phyloP scores from a whole-genome alignment of 345 rosid genomes.

The Litchi chinensis region DNA sequence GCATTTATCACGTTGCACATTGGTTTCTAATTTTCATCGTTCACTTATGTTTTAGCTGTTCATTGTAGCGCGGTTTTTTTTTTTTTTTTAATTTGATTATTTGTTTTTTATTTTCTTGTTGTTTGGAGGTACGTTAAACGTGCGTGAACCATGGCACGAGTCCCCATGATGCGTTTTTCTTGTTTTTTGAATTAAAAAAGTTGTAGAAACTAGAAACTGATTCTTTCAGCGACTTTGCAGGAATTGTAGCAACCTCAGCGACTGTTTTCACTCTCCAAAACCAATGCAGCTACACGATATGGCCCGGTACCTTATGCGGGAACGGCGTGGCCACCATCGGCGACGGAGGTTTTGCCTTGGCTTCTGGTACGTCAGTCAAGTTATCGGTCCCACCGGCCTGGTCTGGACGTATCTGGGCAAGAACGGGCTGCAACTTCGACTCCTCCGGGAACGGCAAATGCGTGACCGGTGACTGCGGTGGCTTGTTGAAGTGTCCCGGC shows the following conservation, averaged over 20 bases:
- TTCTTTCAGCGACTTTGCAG: slow-evolving; percentile 22
- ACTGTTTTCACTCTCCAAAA: slow-evolving; percentile 70
- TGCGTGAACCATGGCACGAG: too few species aligned
- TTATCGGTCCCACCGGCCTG: slow-evolving; percentile 70
- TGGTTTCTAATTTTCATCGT: not conserved
- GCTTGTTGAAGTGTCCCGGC: slow-evolving; percentile 58
- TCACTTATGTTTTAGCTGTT: not conserved
- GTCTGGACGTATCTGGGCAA: slow-evolving; percentile 92
- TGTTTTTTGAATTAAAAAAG: not conserved
- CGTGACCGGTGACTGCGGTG: slow-evolving; percentile 84
- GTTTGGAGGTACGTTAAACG: too few species aligned
- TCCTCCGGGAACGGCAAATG: slow-evolving; percentile 66
- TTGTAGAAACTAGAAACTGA: not conserved
- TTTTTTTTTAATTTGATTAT: not conserved
- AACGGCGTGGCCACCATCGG: slow-evolving; percentile 59
- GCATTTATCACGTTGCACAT: too few species aligned
- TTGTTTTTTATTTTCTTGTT: not conserved
- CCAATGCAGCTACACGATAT: slow-evolving; percentile 67
- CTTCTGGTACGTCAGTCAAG: slow-evolving; percentile 52
- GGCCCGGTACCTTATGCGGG: slow-evolving; percentile 90
- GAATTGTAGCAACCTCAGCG: slow-evolving; percentile 42
- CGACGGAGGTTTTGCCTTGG: slow-evolving; percentile 63
- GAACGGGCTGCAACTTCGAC: slow-evolving; percentile 84
- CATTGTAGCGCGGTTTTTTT: not conserved
- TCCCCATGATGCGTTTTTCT: too few species aligned